Evolutionary conservation across 345 rosid species (phyloP).

Genomic region (Boechera stricta): DNA sequence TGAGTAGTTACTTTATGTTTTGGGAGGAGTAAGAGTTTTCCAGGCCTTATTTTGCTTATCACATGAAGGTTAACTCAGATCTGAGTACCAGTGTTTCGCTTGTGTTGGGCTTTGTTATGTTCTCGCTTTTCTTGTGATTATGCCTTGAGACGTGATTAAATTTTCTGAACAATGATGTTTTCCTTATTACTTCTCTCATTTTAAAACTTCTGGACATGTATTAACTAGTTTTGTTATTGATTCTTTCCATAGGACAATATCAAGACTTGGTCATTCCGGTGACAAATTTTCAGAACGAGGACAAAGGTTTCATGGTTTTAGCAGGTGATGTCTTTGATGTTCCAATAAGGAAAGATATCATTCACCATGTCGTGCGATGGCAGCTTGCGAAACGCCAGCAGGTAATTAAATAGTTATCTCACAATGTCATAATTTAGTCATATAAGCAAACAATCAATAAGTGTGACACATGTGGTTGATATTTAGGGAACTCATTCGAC

Average conservation of each 20-base stretch:
- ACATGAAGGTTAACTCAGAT: background rate
- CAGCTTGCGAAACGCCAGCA: slow-evolving; percentile 94
- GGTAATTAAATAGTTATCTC: slow-evolving; percentile 46
- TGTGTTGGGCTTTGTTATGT: background rate
- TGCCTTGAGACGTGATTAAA: slow-evolving; percentile 4
- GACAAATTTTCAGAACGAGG: slow-evolving; percentile 74
- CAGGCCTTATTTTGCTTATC: slow-evolving; percentile 9
- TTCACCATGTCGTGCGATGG: slow-evolving; percentile 87
- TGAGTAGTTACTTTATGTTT: background rate
- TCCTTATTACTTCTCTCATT: background rate
- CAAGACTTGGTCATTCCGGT: slow-evolving; percentile 86
- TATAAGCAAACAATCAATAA: slow-evolving; percentile 6
- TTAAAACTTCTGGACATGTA: slow-evolving; percentile 1
- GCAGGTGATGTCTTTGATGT: slow-evolving; percentile 96
- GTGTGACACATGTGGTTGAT: slow-evolving; percentile 22
- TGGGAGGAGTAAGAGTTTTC: background rate
- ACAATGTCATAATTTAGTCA: background rate
- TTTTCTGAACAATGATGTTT: background rate
- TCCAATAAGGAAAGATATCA: slow-evolving; percentile 87
- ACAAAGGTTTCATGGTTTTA: slow-evolving; percentile 84
- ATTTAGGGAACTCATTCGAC: slow-evolving; percentile 92
- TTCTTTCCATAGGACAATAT: slow-evolving; percentile 55
- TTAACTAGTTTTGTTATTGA: slow-evolving; percentile 12
- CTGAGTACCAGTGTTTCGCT: background rate
- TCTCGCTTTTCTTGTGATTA: slow-evolving; percentile 15